phyloP scores from a whole-genome alignment of 208 protist genomes.

The Leishmania mexicana region DNA sequence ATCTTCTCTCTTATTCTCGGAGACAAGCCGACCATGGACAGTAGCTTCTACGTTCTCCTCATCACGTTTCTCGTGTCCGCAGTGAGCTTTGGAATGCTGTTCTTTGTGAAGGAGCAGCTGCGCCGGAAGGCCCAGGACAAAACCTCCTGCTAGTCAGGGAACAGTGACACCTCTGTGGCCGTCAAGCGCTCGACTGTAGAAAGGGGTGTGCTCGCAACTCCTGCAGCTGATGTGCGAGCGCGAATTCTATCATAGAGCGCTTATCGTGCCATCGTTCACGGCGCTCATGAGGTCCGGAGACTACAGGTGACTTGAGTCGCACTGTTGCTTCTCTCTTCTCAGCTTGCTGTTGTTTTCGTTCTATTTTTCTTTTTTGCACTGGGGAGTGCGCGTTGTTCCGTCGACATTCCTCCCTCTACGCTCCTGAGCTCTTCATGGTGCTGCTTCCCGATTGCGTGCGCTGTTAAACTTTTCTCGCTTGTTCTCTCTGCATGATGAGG shows the following conservation, averaged over 20 bases:
- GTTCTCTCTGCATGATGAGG: background rate
- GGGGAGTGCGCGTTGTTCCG: too few species aligned
- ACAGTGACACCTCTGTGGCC: background rate
- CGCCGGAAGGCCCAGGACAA: slow-evolving; percentile 20
- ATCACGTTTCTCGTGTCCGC: slow-evolving; percentile 28
- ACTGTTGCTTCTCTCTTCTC: background rate
- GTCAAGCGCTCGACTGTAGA: background rate
- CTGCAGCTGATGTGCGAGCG: background rate
- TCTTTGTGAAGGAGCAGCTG: slow-evolving; percentile 40
- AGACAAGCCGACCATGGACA: slow-evolving; percentile 29
- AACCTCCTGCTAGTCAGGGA: background rate
- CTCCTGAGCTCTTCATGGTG: background rate
- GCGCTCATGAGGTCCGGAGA: background rate
- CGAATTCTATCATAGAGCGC: too few species aligned
- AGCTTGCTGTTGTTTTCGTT: background rate
- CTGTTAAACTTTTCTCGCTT: background rate
- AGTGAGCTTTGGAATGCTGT: slow-evolving; percentile 16
- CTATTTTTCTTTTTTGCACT: too few species aligned
- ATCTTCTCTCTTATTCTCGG: slow-evolving; percentile 54
- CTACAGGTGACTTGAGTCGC: background rate
- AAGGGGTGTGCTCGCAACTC: slow-evolving; percentile 4
- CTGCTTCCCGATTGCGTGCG: background rate
- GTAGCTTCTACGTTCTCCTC: slow-evolving; percentile 33
- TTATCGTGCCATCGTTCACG: background rate
- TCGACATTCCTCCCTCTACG: background rate